Base-by-base conservation (phyloP, 1,139 yeast genomes). In the Hansenula anomala region DNA sequence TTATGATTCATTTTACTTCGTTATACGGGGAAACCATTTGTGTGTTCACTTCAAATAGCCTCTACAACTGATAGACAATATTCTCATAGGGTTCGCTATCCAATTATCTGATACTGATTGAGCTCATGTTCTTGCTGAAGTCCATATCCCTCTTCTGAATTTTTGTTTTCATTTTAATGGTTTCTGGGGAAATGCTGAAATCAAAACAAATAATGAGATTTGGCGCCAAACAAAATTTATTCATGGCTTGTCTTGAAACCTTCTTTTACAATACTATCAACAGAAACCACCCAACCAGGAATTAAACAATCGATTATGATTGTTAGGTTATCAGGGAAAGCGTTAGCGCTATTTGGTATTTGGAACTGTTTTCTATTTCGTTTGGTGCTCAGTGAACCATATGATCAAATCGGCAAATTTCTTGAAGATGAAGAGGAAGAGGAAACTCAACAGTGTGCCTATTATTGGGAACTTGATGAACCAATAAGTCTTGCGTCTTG, bases 401-500 rank as follows among this genome's bases (percentile, higher is more conserved):
- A 16, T 23, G 22, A 10, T 2, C 20, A 17, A 23, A 23, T 23
- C 4, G 14, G 34, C 6, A 32, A 23, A 23, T 24, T 32, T 13
- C 23, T 32, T 11, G 34, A 32, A 17, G 34, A 32, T 12, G 34
- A 32, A 24, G 34, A 32, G 11, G 28, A 32, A 15, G 22, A 28
- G 8, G 18, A 30, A 11, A 16, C 24, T 4, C 19, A 26, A 4
- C 8, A 26, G 13, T 40, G 40, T 23, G 34, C 40, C 9, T 20
- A 35, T 9, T 15, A 30, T 5, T 33, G 32, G 18, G 38, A 37
- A 12, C 26, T 35, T 18, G 43, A 37, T 6, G 10, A 14, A 9
- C 43, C 38, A 10, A 40, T 40, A 17, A 23, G 32, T 14, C 28
- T 40, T 10, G 12, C 10, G 16, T 40, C 43, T 11, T 40, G 41